Conservation (phyloP, 1,284 basidiomycete species). For the Cystobasidium slooffiae region DNA sequence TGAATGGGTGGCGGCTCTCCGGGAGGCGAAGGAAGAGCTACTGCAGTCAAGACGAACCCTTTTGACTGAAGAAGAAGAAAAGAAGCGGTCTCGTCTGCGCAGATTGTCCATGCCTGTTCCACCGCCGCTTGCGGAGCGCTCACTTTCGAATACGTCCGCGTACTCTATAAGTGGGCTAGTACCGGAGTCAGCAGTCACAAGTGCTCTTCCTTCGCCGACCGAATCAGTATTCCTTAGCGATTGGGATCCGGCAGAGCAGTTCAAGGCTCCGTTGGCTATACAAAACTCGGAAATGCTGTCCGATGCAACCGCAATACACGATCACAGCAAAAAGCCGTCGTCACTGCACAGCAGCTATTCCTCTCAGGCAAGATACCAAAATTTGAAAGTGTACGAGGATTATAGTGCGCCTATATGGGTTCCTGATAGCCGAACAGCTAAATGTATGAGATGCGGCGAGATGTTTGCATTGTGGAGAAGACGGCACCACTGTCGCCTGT, state of each 20-base stretch:
- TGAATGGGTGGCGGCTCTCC: constrained; percentile 71
- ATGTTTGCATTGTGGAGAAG: constrained; percentile 79
- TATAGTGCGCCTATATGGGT: constrained; percentile 93
- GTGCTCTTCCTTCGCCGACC: constrained; percentile 3
- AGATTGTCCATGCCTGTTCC: constrained; percentile 78
- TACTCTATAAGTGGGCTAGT: background rate
- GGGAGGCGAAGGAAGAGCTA: constrained; percentile 72
- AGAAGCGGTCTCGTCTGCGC: constrained; percentile 65
- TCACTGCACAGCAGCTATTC: constrained; percentile 22
- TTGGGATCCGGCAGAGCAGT: background rate
- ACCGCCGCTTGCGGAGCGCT: constrained; percentile 50
- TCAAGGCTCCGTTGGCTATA: background rate
- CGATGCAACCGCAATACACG: background rate
- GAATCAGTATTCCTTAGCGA: background rate
- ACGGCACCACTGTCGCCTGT: constrained; percentile 86
- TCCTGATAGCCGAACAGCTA: constrained; percentile 76
- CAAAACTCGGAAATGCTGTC: background rate
- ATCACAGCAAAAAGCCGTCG: background rate
- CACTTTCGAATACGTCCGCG: background rate
- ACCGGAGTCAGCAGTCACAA: background rate
- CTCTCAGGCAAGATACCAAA: constrained; percentile 7
- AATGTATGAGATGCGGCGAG: constrained; percentile 80
- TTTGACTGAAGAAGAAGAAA: constrained; percentile 58
- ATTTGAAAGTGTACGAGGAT: constrained; percentile 66
- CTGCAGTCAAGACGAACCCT: constrained; percentile 58